Conservation (phyloP, 345 rosid species). For the Eucalyptus pauciflora region DNA sequence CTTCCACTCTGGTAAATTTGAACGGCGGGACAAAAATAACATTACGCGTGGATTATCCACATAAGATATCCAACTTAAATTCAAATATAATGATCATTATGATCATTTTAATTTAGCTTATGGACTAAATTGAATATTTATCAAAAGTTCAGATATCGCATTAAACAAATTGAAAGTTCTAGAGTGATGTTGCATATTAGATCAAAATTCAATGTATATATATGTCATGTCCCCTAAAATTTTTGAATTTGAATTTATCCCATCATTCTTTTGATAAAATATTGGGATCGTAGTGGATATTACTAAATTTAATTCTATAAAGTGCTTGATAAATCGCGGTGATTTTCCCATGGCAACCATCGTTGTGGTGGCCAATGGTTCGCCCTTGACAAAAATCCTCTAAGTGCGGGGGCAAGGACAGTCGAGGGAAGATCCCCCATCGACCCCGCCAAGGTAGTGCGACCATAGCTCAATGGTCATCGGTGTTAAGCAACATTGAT, state of each 20-base stretch:
- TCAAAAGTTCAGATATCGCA: accelerated
- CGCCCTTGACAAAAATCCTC: neutral
- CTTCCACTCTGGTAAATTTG: neutral
- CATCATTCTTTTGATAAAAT: neutral
- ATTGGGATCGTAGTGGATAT: accelerated
- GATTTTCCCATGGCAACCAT: neutral
- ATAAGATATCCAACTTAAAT: neutral
- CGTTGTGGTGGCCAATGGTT: neutral
- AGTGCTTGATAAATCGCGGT: accelerated
- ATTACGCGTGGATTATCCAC: neutral
- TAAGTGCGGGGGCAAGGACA: neutral
- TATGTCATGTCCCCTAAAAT: neutral
- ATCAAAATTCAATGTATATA: accelerated
- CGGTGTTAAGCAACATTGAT: accelerated
- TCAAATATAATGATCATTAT: neutral
- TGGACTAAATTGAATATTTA: neutral
- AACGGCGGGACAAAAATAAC: neutral
- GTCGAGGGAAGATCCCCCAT: neutral
- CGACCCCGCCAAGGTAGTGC: neutral
- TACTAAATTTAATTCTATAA: neutral
- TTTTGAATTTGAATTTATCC: neutral
- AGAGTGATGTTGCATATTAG: accelerated
- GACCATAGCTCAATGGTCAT: neutral
- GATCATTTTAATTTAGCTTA: neutral
- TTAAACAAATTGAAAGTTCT: neutral